Evolutionary conservation across 2,329 filamentous ascomycete genomes (phyloP), one percentile per base, ranked within the genome.

Genomic region (Cladophialophora chaetospira): DNA sequence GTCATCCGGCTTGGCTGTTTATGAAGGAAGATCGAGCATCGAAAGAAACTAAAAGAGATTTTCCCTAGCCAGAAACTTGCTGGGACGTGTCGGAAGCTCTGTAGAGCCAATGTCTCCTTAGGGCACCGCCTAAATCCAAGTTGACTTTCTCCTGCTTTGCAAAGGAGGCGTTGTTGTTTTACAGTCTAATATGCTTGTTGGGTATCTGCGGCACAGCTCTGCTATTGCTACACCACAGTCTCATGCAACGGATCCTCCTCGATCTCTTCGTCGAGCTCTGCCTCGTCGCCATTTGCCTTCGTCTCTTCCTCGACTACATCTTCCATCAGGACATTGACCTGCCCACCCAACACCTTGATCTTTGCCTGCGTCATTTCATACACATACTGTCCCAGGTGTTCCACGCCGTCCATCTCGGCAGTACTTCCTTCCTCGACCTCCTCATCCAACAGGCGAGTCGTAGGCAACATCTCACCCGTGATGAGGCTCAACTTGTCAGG

Each of bases 381-480:
- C 19, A 99, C 93, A 72, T 97, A 99, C 74, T 96, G 88, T 0
- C 94, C 94, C 31, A 99, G 73, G 75, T 99, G 94, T 76, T 99
- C 93, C 1, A 97, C 87, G 29, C 88, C 84, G 66, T 93, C 89
- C 89, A 99, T 97, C 17, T 84, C 79, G 1, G 85, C 87, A 3
- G 15, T 40, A 17, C 15, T n/a, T 29, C 23, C 23, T 66, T 1
- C 51, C 8, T 26, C 21, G 25, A 47, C 55, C 28, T 64, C 50
- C 10, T 53, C 57, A 17, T 55, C 53, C 3, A 59, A 13, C 3
- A 36, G 15, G 1, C 59, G 52, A 19, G 54, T 11, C 0, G 88
- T 83, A 0, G 89, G 89, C 79, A 85, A 96, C 77, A 97, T 83
- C 75, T 99, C 94, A 15, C 89, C 89, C 0, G 89, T 91, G 1